Evolutionary conservation across 1,139 yeast species (phyloP).

Genomic region (Ashbya aceris): DNA sequence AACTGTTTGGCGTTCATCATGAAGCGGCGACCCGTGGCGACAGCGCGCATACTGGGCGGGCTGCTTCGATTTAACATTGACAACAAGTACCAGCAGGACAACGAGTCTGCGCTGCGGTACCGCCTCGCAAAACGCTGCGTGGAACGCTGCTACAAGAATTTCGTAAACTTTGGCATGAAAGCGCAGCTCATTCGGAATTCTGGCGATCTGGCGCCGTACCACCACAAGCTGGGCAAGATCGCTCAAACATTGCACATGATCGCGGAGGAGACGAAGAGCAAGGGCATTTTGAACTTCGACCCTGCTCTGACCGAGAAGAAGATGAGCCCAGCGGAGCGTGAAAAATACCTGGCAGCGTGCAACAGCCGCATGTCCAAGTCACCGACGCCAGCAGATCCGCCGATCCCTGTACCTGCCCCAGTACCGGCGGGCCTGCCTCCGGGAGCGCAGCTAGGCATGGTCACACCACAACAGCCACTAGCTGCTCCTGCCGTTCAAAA

Average conservation of each 20-base stretch:
- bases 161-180: conserved; percentile 36
- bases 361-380: conserved; percentile 1
- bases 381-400: conserved; percentile 7
- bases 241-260: conserved; percentile 28
- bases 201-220: conserved; percentile 19
- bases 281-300: conserved; percentile 26
- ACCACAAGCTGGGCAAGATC: conserved; percentile 25
- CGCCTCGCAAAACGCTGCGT: conserved; percentile 39
- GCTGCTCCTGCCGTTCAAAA: background rate
- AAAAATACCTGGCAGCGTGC: conserved; percentile 11
- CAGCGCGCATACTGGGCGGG: conserved; percentile 35
- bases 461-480: background rate
- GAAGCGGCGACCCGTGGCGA: conserved; percentile 48
- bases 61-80: conserved; percentile 36
- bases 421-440: background rate
- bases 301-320: conserved; percentile 17
- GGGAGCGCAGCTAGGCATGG: background rate
- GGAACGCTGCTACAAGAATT: conserved; percentile 39
- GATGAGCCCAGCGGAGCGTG: conserved; percentile 19
- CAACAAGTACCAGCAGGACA: conserved; percentile 32
- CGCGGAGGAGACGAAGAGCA: conserved; percentile 29
- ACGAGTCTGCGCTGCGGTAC: conserved; percentile 31
- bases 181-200: conserved; percentile 28
- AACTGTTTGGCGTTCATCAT: conserved; percentile 44
- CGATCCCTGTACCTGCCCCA: conserved; percentile 5